Evolutionary conservation across 208 protist genomes (phyloP).

Genomic region (Naegleria fowleri): DNA sequence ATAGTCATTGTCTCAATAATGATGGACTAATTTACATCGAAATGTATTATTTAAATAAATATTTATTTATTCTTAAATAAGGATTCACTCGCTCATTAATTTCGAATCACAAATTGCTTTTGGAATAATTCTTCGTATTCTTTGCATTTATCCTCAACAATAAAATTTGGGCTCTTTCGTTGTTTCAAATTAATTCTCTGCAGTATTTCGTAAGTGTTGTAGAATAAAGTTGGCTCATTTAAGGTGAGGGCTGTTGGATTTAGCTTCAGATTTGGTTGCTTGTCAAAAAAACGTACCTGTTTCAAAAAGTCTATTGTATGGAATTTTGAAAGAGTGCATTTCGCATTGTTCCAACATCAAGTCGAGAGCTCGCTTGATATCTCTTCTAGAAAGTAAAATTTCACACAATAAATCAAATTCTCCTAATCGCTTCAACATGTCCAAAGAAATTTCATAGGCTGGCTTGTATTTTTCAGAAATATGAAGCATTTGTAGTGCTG

Average conservation of each 20-base stretch:
- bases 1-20: too few relatives aligned
- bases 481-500: not conserved
- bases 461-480: not conserved
- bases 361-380: not conserved
- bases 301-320: not conserved
- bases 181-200: constrained; percentile 6
- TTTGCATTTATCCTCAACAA: not conserved
- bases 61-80: too few relatives aligned
- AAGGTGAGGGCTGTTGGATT: not conserved
- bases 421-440: not conserved
- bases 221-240: constrained; percentile 11
- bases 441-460: not conserved
- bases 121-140: not conserved
- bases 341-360: not conserved
- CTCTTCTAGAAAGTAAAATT: not conserved
- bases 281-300: not conserved
- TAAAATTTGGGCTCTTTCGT: not conserved
- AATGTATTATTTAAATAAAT: too few relatives aligned
- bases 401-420: not conserved
- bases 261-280: too few relatives aligned
- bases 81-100: too few relatives aligned
- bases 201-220: constrained; percentile 5
- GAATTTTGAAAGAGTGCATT: not conserved
- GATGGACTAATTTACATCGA: too few relatives aligned
- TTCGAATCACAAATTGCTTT: not conserved